phyloP scores from a whole-genome alignment of 2,329 filamentous ascomycete species.

The Verticillium albo-atrum region DNA sequence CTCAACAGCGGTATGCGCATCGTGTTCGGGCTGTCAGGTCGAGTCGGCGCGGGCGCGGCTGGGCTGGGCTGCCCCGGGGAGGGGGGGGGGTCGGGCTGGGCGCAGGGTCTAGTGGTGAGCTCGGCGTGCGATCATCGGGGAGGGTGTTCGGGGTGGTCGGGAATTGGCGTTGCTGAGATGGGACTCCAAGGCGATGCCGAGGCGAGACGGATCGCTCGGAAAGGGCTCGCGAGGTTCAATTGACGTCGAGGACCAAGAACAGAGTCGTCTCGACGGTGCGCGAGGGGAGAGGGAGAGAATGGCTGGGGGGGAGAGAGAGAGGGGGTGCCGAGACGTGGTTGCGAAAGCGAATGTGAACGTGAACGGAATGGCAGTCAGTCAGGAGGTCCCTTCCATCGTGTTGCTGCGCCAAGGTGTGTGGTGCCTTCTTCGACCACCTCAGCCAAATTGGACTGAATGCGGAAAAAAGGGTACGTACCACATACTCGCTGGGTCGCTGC shows the following conservation, averaged over 20 bases:
- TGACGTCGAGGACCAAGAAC: neutral
- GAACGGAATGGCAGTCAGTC: neutral
- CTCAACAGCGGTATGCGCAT: neutral
- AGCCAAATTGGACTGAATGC: neutral
- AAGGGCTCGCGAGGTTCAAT: neutral
- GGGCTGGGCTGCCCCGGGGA: neutral
- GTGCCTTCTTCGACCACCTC: neutral
- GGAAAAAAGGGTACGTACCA: neutral
- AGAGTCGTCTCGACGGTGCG: neutral
- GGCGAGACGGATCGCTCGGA: neutral
- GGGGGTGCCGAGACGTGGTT: neutral
- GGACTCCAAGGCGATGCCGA: too few relatives aligned
- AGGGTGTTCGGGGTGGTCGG: neutral
- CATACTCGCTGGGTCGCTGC: neutral
- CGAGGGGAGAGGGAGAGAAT: neutral
- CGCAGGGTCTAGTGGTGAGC: neutral
- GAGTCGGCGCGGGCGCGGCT: neutral
- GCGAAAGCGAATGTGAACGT: neutral
- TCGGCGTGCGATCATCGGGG: neutral
- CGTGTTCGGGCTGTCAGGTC: neutral
- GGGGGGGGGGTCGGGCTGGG: neutral
- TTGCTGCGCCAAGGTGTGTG: neutral
- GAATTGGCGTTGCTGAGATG: neutral
- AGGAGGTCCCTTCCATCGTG: neutral
- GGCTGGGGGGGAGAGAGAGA: neutral